Conservation (phyloP, 352 stramenopile species). For the Phytophthora constricta region DNA sequence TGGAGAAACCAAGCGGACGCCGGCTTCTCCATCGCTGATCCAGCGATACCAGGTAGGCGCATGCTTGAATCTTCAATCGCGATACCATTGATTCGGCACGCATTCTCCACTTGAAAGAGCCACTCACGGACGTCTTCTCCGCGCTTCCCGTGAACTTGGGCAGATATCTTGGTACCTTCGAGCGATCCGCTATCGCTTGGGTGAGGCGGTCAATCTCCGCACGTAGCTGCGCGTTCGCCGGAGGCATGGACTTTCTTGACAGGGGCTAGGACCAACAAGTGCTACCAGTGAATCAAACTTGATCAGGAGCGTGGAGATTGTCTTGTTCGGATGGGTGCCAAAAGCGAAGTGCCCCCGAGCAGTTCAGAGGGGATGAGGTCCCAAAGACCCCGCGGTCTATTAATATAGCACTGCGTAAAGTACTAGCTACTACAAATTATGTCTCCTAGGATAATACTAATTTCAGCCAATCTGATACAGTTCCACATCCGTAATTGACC, state of each 20-base stretch:
- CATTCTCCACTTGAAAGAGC: slow-evolving; percentile 6
- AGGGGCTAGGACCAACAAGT: slow-evolving; percentile 21
- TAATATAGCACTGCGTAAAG: no score
- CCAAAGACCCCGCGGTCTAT: no score
- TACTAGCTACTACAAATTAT: no score
- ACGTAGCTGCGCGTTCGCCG: slow-evolving; percentile 7
- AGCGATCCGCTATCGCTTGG: slow-evolving; percentile 11
- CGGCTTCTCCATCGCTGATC: background rate
- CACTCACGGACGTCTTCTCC: slow-evolving; percentile 12
- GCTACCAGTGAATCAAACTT: slow-evolving; percentile 16
- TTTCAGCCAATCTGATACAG: no score
- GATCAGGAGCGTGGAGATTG: no score
- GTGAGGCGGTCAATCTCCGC: slow-evolving; percentile 16
- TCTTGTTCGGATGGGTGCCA: no score
- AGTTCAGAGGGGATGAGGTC: no score
- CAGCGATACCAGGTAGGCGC: background rate
- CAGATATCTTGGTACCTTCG: slow-evolving; percentile 5
- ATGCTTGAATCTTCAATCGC: background rate
- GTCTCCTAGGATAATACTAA: no score
- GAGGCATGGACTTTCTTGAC: slow-evolving; percentile 6
- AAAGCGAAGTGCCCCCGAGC: no score
- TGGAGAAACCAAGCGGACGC: background rate
- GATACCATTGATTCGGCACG: background rate
- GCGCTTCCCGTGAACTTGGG: slow-evolving; percentile 17
- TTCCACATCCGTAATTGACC: no score